phyloP scores from a whole-genome alignment of 2,329 filamentous ascomycete genomes.

The Sordariomycetes sp. region DNA sequence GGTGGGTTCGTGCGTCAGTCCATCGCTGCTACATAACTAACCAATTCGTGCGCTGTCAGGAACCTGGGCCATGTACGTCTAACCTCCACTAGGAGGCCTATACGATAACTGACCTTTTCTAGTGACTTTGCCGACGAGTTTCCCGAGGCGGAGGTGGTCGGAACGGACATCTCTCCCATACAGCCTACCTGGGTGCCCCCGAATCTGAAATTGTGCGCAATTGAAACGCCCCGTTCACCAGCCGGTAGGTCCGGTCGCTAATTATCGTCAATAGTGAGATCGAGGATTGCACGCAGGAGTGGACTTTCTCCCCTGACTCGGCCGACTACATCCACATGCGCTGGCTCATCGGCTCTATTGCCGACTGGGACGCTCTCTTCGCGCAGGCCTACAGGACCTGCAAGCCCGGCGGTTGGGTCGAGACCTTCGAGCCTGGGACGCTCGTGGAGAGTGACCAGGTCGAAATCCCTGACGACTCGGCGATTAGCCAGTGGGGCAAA shows the following conservation, averaged over 20 bases:
- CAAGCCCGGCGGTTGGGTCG: constrained; percentile 9
- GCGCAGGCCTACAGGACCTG: constrained; percentile 7
- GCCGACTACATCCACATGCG: constrained; percentile 52
- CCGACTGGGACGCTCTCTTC: constrained; percentile 39
- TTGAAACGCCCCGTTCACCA: constrained; percentile 1
- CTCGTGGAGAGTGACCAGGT: background rate
- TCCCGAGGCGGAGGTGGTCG: constrained; percentile 30
- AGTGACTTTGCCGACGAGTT: constrained; percentile 38
- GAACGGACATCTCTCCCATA: constrained; percentile 45
- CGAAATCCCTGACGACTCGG: background rate
- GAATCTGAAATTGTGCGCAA: constrained; percentile 18
- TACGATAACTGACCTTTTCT: background rate
- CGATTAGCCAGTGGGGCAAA: constrained; percentile 6
- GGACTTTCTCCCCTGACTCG: constrained; percentile 30
- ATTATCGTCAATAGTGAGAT: constrained; percentile 15
- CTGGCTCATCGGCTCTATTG: constrained; percentile 44
- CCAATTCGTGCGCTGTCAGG: constrained; percentile 23
- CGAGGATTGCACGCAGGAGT: constrained; percentile 23
- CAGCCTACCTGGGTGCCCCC: constrained; percentile 40
- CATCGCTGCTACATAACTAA: background rate
- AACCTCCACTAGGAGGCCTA: background rate
- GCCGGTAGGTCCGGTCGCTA: constrained; percentile 1
- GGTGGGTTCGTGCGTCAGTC: constrained; percentile 6
- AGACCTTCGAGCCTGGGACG: constrained; percentile 5
- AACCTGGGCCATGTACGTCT: constrained; percentile 41